A percentile compares a stretch with the other conserved stretches of the same genome.
Conservation (phyloP, 2,329 filamentous ascomycete species). For the Hymenoscyphus infarciens region DNA sequence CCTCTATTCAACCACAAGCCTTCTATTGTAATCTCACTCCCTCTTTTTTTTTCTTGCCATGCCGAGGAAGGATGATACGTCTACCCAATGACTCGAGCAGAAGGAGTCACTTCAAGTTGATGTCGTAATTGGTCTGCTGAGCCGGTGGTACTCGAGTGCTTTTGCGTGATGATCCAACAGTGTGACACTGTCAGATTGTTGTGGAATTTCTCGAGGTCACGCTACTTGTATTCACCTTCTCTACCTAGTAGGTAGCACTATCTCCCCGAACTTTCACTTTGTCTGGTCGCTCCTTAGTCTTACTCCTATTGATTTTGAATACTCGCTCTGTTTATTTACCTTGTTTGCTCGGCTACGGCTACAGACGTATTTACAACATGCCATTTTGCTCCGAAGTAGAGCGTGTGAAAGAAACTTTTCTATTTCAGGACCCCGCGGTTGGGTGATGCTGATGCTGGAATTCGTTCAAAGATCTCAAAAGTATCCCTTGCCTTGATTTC, state of each 20-base stretch:
- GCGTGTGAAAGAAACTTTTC: not conserved
- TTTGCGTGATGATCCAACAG: not conserved
- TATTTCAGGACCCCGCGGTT: not conserved
- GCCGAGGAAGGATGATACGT: too few relatives aligned
- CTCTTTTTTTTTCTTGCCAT: too few relatives aligned
- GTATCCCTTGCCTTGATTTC: not conserved
- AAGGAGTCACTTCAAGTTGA: not conserved
- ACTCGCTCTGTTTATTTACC: not conserved
- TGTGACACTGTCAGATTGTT: not conserved
- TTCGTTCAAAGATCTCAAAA: not conserved
- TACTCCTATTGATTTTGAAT: not conserved
- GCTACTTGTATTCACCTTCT: not conserved
- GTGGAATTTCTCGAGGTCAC: conserved; percentile 1
- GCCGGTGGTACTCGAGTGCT: too few relatives aligned
- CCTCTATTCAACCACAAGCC: too few relatives aligned
- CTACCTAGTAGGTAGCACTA: not conserved
- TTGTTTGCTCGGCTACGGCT: not conserved
- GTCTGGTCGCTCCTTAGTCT: not conserved
- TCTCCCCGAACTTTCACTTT: not conserved
- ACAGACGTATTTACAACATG: too few relatives aligned
- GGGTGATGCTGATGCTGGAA: not conserved
- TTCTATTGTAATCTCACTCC: too few relatives aligned
- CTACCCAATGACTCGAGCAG: not conserved
- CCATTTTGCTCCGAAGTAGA: not conserved
- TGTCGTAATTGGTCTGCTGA: not conserved